Base-by-base conservation (phyloP, 805 yeast species). In the Clavispora phyllophila region DNA sequence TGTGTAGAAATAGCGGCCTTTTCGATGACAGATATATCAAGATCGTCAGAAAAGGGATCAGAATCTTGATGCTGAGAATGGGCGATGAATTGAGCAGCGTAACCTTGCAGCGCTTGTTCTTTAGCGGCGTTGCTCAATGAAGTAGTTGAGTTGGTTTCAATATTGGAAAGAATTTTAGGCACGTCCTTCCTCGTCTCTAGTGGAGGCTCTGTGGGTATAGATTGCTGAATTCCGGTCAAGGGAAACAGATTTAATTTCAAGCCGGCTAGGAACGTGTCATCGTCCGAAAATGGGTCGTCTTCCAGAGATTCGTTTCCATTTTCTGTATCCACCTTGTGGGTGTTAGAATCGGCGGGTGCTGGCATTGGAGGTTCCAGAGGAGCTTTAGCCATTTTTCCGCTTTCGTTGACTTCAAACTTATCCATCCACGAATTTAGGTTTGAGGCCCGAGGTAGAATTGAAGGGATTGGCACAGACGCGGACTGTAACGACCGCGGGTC, bases 221-320 rank as follows among this genome's bases (percentile, higher is more conserved):
- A 18, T 10, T 9, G 19, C 42, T 28, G 39, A 5, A 38, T 18
- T 9, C 15, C 36, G 14, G n/a, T 12, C 3, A 36, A 43, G 4
- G 47, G 45, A 8, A 50, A 28, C 22, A 46, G 37, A 8, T 47
- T 46, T 17, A 40, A 40, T 14, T 41, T 38, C 17, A 52, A 35
- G 20, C 36, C 47, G 0, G 54, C 54, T 12, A 52, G 39, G 19
- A 52, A 42, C 10, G 47, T 35, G 39, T 63, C 68, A 41, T 63
- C 67, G 41, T 63, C 67, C 10, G 63, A 58, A 34, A 60, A 60
- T 3, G 62, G 61, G 44, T 61, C 62, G 19, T 55, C 58, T 12
- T 35, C 46, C 35, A 15, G 25, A 17, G 27, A 20, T 14, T 12
- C 20, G 13, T 10, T 15, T 5, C 20, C 33, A 29, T 29, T 29